Base-by-base conservation (phyloP, 2,329 filamentous ascomycete species). In the Alternaria arbusti region DNA sequence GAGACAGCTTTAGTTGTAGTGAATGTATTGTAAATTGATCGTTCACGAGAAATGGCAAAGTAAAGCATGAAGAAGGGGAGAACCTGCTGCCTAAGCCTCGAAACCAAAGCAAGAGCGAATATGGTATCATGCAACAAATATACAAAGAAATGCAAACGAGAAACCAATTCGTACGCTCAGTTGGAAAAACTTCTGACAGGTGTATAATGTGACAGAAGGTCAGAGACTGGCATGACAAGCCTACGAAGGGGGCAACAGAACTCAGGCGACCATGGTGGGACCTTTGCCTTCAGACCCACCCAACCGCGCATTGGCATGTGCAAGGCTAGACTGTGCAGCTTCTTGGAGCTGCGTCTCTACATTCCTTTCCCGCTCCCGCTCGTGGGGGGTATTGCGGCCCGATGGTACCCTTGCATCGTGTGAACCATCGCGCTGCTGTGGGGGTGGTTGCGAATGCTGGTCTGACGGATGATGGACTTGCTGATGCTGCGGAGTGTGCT, bases 341-440 rank as follows among this genome's bases (percentile, higher is more conserved):
- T 79, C 77, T 43, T 78, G 76, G 26, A 79, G 59, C 49, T 79
- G 77, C 0, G 66, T 67, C 47, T 78, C 74, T 6, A 73, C 66
- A 11, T 69, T 72, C 6, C 63, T 46, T 23, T 74, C 72, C 11
- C 68, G 64, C 17, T 73, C 68, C 20, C 71, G 56, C 23, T 73
- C 70, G 4, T 73, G 72, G 2, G 75, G 74, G 8, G 73, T 73
- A 36, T 64, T 68, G 30, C 68, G 72, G 22, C 60, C 58, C 13
- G 68, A 55, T 2, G 67, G 32, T 50, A 70, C 54, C 17, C 72
- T 57, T 6, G 67, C 47, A 10, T 77, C 72, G 15, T 71, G 68
- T 36, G 63, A 56, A 26, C 60, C 23, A 3, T 69, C 63, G 13
- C 66, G 66, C 20, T 60, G 61, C 7, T 59, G 54, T 20, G 51